Conservation (phyloP, 1,284 basidiomycete species). For the Boletus smithii region DNA sequence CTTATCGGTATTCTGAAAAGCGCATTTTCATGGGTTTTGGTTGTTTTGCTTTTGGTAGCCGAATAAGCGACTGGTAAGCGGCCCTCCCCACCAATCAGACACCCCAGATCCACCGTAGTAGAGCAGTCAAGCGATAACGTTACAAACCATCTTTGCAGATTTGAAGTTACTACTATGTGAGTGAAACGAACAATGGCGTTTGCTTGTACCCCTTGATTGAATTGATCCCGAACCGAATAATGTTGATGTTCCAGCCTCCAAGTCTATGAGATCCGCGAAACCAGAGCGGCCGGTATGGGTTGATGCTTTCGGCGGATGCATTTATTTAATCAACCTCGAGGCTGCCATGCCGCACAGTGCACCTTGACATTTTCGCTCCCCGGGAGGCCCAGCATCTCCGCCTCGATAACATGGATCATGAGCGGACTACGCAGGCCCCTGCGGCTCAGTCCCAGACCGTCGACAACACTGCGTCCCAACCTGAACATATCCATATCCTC, state of each 20-base stretch:
- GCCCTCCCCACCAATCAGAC: too few species aligned
- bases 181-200: too few species aligned
- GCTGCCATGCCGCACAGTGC: background rate
- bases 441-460: background rate
- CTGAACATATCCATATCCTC: constrained; percentile 2
- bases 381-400: background rate
- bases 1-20: too few species aligned
- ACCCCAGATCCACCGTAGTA: too few species aligned
- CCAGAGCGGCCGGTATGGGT: background rate
- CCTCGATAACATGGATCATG: constrained; percentile 1
- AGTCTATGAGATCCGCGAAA: background rate
- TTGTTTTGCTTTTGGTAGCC: too few species aligned
- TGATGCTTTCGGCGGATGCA: background rate
- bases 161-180: too few species aligned
- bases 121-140: too few species aligned
- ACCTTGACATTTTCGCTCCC: background rate
- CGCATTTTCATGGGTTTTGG: too few species aligned
- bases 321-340: background rate
- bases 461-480: background rate
- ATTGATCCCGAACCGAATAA: constrained; percentile 13
- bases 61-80: too few species aligned
- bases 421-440: background rate
- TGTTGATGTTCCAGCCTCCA: background rate
- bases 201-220: background rate
- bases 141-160: too few species aligned